A percentile compares a stretch with the other conserved stretches of the same genome.
Evolutionary conservation across 139 green algal genomes (phyloP).

Genomic region (Tetradesmus obliquus): DNA sequence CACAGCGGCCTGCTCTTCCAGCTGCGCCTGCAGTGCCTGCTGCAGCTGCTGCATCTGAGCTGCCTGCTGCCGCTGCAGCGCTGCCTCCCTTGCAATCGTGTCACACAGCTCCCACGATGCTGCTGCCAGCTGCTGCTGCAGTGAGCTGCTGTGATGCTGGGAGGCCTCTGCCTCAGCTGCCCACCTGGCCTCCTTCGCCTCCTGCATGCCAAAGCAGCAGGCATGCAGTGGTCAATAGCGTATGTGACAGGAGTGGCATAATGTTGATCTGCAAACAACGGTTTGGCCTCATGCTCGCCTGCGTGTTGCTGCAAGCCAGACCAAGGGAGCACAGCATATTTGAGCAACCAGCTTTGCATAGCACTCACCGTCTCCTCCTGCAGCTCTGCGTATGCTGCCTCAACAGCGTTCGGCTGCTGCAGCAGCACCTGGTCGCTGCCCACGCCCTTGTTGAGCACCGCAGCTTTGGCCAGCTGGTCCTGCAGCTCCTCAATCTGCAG

Average conservation of each 20-base stretch:
- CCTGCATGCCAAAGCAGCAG: background rate
- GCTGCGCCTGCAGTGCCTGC: constrained; percentile 17
- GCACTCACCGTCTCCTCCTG: constrained; percentile 23
- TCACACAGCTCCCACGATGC: background rate
- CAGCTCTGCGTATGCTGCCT: constrained; percentile 31
- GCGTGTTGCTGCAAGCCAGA: too few species aligned
- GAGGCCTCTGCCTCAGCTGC: background rate
- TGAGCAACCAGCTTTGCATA: too few species aligned
- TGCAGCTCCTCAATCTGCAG: constrained; percentile 19
- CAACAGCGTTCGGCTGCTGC: background rate
- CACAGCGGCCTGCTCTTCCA: background rate
- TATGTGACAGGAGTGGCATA: too few species aligned
- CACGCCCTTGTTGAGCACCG: background rate
- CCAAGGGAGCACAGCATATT: too few species aligned
- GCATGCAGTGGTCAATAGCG: too few species aligned
- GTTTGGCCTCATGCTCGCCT: too few species aligned
- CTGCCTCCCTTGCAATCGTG: too few species aligned
- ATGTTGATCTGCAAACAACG: too few species aligned
- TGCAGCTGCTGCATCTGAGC: background rate
- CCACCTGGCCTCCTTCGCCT: background rate
- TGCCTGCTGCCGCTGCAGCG: constrained; percentile 23
- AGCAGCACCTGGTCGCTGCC: background rate
- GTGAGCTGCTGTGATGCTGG: background rate
- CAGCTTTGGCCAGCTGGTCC: constrained; percentile 20
- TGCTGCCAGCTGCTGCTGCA: background rate